phyloP scores from a whole-genome alignment of 2,329 filamentous ascomycete species.

The Hansfordia pulvinata region DNA sequence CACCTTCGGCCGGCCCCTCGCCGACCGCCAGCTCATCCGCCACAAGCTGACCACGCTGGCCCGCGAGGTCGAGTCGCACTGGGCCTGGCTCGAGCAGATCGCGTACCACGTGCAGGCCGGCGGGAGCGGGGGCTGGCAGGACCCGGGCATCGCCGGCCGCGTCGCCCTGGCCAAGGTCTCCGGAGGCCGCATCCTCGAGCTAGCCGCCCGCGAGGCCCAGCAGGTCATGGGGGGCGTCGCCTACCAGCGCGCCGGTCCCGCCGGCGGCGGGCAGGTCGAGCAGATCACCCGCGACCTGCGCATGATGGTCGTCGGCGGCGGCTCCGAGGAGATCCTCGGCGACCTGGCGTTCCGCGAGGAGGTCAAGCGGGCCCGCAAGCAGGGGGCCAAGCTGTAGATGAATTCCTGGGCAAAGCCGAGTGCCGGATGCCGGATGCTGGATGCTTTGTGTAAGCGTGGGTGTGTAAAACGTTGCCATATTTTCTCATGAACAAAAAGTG shows the following conservation, averaged over 20 bases:
- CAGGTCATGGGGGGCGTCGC: slow-evolving; percentile 34
- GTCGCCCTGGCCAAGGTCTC: slow-evolving; percentile 24
- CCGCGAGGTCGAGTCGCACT: slow-evolving; percentile 40
- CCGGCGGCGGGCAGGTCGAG: slow-evolving; percentile 28
- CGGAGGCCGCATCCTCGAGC: slow-evolving; percentile 29
- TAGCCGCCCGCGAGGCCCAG: slow-evolving; percentile 31
- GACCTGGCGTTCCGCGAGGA: slow-evolving; percentile 32
- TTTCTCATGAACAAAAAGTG: no score
- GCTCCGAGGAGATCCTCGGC: slow-evolving; percentile 33
- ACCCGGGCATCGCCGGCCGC: slow-evolving; percentile 13
- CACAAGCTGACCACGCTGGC: slow-evolving; percentile 41
- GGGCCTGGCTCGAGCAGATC: slow-evolving; percentile 44
- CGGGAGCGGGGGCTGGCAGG: slow-evolving; percentile 13
- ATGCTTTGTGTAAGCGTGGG: no score
- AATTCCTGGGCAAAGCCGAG: no score
- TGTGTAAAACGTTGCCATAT: no score
- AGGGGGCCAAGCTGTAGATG: slow-evolving; percentile 6
- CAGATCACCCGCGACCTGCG: slow-evolving; percentile 33
- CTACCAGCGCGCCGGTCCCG: slow-evolving; percentile 28
- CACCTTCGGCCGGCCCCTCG: slow-evolving; percentile 41
- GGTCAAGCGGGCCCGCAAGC: slow-evolving; percentile 7
- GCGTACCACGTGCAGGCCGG: slow-evolving; percentile 31
- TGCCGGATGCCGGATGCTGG: no score
- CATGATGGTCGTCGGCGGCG: slow-evolving; percentile 36
- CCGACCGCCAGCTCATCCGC: slow-evolving; percentile 40